Evolutionary conservation across 2,329 filamentous ascomycete species (phyloP).

Genomic region (Monosporascus ibericus): DNA sequence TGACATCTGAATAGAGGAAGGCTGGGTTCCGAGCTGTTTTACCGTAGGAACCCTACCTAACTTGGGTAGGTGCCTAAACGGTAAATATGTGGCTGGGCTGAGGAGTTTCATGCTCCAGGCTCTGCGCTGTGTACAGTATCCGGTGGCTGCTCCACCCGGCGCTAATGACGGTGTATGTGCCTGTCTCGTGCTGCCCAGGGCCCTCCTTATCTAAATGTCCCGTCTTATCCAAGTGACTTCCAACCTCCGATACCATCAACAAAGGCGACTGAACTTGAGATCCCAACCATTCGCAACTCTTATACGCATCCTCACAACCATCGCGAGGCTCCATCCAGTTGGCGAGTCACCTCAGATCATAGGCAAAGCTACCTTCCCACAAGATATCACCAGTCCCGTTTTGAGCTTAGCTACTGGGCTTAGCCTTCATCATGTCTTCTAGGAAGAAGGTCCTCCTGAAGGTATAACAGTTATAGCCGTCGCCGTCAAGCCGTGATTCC

Average conservation of each 20-base stretch:
- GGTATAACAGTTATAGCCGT: constrained; percentile 41
- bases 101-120: too few relatives aligned
- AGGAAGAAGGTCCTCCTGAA: constrained; percentile 89
- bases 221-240: not conserved
- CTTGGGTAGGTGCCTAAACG: too few relatives aligned
- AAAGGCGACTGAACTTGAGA: not conserved
- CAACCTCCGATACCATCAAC: not conserved
- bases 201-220: not conserved
- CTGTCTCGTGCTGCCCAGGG: not conserved
- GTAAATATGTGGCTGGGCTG: too few relatives aligned
- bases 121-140: too few relatives aligned
- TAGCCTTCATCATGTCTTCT: constrained; percentile 56
- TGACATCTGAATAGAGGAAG: too few relatives aligned
- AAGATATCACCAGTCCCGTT: not conserved
- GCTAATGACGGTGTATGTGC: not conserved
- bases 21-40: too few relatives aligned
- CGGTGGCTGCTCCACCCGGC: too few relatives aligned
- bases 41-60: too few relatives aligned
- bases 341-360: not conserved
- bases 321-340: not conserved
- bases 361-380: not conserved
- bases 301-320: not conserved
- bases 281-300: not conserved
- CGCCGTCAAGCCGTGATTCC: constrained; percentile 1
- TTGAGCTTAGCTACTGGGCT: constrained; percentile 5